Conservation (phyloP, 1,284 basidiomycete genomes). For the Moniliella sp. region DNA sequence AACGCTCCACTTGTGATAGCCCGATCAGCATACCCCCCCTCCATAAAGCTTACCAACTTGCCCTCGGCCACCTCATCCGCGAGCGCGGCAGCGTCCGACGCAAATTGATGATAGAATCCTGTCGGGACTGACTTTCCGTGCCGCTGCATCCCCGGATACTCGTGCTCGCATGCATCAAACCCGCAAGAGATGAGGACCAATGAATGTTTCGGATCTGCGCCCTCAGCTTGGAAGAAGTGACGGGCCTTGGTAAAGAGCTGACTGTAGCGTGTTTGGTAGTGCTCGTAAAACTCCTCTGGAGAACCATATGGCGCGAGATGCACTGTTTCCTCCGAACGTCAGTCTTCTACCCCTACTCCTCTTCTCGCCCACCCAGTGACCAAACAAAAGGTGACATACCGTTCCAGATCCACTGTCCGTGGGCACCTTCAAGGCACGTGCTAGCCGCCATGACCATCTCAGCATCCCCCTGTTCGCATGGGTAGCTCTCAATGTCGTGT, state of each 20-base stretch:
- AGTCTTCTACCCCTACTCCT: constrained; percentile 1
- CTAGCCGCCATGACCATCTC: constrained; percentile 56
- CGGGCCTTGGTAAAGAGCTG: constrained; percentile 50
- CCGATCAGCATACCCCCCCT: constrained; percentile 81
- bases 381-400: constrained; percentile 6
- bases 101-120: constrained; percentile 66
- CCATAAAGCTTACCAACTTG: constrained; percentile 62
- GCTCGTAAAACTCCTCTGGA: constrained; percentile 54
- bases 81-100: constrained; percentile 49
- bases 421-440: constrained; percentile 55
- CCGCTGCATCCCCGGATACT: constrained; percentile 71
- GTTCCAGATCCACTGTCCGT: constrained; percentile 57
- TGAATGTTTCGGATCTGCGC: constrained; percentile 48
- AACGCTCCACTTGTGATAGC: constrained; percentile 45
- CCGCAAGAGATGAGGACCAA: constrained; percentile 47
- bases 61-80: constrained; percentile 50
- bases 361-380: neutral
- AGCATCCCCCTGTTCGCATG: constrained; percentile 71
- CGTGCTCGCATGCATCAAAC: constrained; percentile 81
- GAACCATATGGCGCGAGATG: constrained; percentile 58
- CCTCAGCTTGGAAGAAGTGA: constrained; percentile 50
- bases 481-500: constrained; percentile 69
- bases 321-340: constrained; percentile 42
- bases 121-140: constrained; percentile 73
- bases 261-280: constrained; percentile 54